phyloP scores from a whole-genome alignment of 768 basidiomycete genomes.

The Inosperma sp. region DNA sequence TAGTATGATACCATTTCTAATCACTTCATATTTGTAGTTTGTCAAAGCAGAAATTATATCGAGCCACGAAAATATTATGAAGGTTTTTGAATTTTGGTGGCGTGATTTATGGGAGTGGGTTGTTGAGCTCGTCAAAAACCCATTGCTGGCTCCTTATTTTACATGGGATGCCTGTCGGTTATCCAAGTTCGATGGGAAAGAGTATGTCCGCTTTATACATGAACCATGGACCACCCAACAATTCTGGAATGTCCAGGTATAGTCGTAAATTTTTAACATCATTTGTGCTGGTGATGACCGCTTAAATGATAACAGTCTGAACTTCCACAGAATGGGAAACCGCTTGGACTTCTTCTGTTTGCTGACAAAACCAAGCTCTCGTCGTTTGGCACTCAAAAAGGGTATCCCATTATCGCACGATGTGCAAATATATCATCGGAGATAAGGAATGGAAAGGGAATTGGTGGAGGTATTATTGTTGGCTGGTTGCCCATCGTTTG shows the following conservation, averaged over 20 bases:
- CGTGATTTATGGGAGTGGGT: constrained; percentile 16
- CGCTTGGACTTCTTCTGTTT: constrained; percentile 31
- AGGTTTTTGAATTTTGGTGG: constrained; percentile 10
- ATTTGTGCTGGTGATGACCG: too few relatives aligned
- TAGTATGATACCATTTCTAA: not conserved
- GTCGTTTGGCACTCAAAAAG: constrained; percentile 31
- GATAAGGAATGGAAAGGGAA: constrained; percentile 30
- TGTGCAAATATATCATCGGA: constrained; percentile 28
- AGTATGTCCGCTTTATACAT: constrained; percentile 24
- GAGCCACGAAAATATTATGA: not conserved
- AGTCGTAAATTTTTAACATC: constrained; percentile 3
- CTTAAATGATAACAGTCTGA: constrained; percentile 4
- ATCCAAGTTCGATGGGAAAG: constrained; percentile 23
- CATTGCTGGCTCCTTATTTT: constrained; percentile 7
- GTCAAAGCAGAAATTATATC: not conserved
- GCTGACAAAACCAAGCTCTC: constrained; percentile 37
- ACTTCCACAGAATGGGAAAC: constrained; percentile 22
- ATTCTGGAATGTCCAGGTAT: constrained; percentile 37
- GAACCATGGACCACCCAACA: constrained; percentile 36
- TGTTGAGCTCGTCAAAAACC: constrained; percentile 10
- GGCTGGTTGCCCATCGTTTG: constrained; percentile 36
- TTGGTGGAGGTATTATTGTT: constrained; percentile 33
- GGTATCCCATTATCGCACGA: constrained; percentile 33
- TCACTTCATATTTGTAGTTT: not conserved
- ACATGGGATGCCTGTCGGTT: constrained; percentile 19